Base-by-base conservation (phyloP, 208 protist genomes). In the Acanthamoeba polyphaga region DNA sequence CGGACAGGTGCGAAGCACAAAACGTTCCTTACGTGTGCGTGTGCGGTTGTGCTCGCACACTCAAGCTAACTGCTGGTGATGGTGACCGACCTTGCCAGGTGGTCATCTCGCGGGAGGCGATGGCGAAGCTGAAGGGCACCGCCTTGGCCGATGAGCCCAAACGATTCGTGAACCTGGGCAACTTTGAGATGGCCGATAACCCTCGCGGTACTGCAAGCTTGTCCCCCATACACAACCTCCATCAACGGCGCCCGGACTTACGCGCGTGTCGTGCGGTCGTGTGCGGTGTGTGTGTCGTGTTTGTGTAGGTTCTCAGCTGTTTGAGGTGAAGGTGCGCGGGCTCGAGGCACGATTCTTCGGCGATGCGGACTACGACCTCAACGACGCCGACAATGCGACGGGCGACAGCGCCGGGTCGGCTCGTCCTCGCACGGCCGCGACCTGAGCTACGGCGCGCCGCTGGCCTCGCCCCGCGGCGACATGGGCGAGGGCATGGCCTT, bases 171-270 rank as follows among this genome's bases (percentile, higher is more conserved):
- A 43, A 74, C 29, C 34, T 92, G 24, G 87, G 87, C 29, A 68
- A 49, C 51, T 92, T 92, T 74, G 87, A 92, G 62, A 92, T 92
- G 87, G 12, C 87, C 32, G 87, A 92, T 34, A 51, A 70, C 27
- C 87, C 80, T 1, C 70, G 32, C 15, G 60, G 60, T 66, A n/a
- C 15, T 1, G 1, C 24, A 9, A 9, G 1, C 60, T 22, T 6
- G 1, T 66, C 24, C 60, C 22, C 22, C 17, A 24, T 62, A 22
- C 7, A 60, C 19, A 46, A 43, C 38, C 38, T 43, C 43, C 1
- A 38, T 3, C 38, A 38, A 38, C 38, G 38, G 38, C 38, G 3
- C 38, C 1, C 38, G 1, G 38, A 3, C 38, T 38, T 38, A 38
- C 38, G 38, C 38, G 38, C 38, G 38, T 38, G 43, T 46, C 43